Evolutionary conservation across 2,329 filamentous ascomycete species (phyloP).

Genomic region (Arthrobotrys sphaeroides): DNA sequence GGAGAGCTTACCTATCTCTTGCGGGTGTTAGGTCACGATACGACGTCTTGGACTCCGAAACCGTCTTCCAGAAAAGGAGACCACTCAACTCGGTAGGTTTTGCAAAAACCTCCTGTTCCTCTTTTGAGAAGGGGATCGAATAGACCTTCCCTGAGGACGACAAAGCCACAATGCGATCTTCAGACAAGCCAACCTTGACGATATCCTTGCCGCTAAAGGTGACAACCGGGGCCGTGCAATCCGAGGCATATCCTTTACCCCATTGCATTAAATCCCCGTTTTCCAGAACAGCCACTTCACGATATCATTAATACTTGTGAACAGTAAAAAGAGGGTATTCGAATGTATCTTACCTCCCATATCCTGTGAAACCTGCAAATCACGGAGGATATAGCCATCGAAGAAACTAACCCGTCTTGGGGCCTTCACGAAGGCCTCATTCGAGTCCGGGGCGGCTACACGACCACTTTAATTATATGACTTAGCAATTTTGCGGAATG

Average conservation of each 20-base stretch:
- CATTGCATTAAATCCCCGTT: slow-evolving; percentile 90
- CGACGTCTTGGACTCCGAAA: slow-evolving; percentile 67
- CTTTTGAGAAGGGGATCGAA: slow-evolving; percentile 79
- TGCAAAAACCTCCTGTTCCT: slow-evolving; percentile 73
- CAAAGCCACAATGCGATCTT: slow-evolving; percentile 83
- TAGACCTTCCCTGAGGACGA: slow-evolving; percentile 80
- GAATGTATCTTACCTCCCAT: slow-evolving; percentile 70
- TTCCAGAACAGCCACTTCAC: slow-evolving; percentile 81
- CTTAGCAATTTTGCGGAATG: slow-evolving; percentile 13
- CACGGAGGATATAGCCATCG: slow-evolving; percentile 81
- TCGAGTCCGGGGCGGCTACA: slow-evolving; percentile 85
- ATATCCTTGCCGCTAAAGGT: slow-evolving; percentile 86
- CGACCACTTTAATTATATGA: slow-evolving; percentile 68
- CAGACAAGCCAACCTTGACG: slow-evolving; percentile 77
- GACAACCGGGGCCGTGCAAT: slow-evolving; percentile 70
- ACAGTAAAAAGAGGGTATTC: neutral
- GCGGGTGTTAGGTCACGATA: slow-evolving; percentile 77
- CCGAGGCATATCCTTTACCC: slow-evolving; percentile 78
- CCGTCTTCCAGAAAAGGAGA: slow-evolving; percentile 72
- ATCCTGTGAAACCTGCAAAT: slow-evolving; percentile 82
- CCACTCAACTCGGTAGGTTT: slow-evolving; percentile 77
- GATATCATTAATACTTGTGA: slow-evolving; percentile 8
- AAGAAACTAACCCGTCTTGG: slow-evolving; percentile 83
- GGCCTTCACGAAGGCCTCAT: slow-evolving; percentile 79
- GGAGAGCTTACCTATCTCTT: slow-evolving; percentile 61